Base-by-base conservation (phyloP, 192 early-diverging fungal species). In the Umbelopsis isabellina region DNA sequence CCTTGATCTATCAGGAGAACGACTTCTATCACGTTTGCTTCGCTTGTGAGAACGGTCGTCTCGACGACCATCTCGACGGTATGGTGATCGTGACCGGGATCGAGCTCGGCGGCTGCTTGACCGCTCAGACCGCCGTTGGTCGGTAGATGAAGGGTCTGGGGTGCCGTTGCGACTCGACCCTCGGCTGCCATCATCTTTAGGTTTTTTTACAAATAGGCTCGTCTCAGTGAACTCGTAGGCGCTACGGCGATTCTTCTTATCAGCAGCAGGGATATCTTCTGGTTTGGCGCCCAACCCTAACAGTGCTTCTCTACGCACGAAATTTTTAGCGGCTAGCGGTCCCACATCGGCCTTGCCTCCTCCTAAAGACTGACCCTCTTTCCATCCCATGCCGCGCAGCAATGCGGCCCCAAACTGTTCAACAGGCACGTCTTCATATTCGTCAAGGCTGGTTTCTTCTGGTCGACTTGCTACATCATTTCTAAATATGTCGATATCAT, bases 351-450 rank as follows among this genome's bases (percentile, higher is more conserved):
- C 82, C 12, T 73, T 72, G 67, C 85, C 85, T 49, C 75, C 84
- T 15, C 83, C 85, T 3, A 87, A 76, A 12, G 82, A 73, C 53
- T 82, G 79, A 41, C 91, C 91, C 49, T 90, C 87, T 48, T 86
- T 88, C 93, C 94, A 96, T 1, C 96, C 96, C 92, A 96, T 94
- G 0, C 96, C 96, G 15, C 93, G 83, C 55, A 97, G 76, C 69
- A 96, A 79, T 0, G 95, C 95, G 2, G 83, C 83, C 0, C 96
- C 96, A 88, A 97, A 97, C 53, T 91, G 88, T 58, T 96, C 93
- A 1, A 97, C 88, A 4, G 96, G 93, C 1, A 95, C 88, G 0
- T 89, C 83, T 51, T 91, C 92, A 66, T 95, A 97, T 67, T 92
- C 90, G 3, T 91, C 90, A 53, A 93, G 71, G 0, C 86, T 80